Base-by-base conservation (phyloP, 257 asterid genomes). In the Scutellaria barbata region DNA sequence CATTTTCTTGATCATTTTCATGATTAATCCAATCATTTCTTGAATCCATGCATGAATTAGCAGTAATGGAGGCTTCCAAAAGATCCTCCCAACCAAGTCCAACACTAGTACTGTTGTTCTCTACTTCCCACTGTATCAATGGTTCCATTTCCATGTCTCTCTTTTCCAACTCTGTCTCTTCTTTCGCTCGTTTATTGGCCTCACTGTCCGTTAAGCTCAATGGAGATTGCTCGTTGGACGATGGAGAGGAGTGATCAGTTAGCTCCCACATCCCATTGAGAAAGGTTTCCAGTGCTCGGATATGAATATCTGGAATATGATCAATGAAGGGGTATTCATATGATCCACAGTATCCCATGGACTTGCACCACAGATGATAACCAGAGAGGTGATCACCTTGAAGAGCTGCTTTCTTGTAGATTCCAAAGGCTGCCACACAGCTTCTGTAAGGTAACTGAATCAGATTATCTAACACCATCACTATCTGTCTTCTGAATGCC, bases 181-280 rank as follows among this genome's bases (percentile, higher is more conserved):
- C 30, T 59, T 37, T 1, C 3, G 16, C 61, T 50, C 7, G 51
- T 37, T 55, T 41, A 7, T 71, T 53, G 6, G 40, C 60, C 1
- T 74, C 75, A 4, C 73, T 80, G 11, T 79, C 83, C 1, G 66
- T 76, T 5, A 41, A 66, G 2, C 71, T 66, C 8, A 17, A 60
- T 1, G 79, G 76, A 71, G 87, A 85, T 43, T 59, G 71, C 64
- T 11, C 14, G 47, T 69, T 62, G 37, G 62, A 66, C 4, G 84
- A 48, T 1, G 81, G 50, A 13, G 89, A 84, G 3, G 90, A 81
- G 4, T 76, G 81, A 40, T 88, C 95, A 6, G 81, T 71, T 14
- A 84, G 54, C 74, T 81, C 86, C 90, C 96, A 87, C 90, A 88
- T 84, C 14, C 90, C 90, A 6, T 54, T 55, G 7, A 90, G 86